A percentile compares a stretch with the other conserved stretches of the same genome.
These are phyloP conservation scores for Russula brevipes DNA, from an alignment of 768 basidiomycete species.

Conservation along the genomic window DNA sequence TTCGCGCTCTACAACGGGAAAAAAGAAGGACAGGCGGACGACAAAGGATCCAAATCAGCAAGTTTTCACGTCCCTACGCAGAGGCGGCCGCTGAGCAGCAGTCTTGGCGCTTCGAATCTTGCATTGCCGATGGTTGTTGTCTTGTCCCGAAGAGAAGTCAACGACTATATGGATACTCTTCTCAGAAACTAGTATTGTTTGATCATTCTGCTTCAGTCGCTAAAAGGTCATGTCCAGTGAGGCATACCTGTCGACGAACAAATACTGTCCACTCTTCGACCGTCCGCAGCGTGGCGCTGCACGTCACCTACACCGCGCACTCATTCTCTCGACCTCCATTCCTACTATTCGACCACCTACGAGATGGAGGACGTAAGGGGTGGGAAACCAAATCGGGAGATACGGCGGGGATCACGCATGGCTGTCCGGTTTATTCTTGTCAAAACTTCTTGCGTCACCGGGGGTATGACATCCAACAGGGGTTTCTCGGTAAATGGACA, in stretches of 20 bases:
- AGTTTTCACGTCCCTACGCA: slow-evolving; percentile 5
- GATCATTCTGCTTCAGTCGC: neutral
- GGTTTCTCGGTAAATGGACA: neutral
- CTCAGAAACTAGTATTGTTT: neutral
- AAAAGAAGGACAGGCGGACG: neutral
- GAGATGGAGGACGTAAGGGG: neutral
- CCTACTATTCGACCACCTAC: neutral
- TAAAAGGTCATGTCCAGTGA: neutral
- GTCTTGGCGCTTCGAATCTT: neutral
- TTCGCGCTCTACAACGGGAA: neutral
- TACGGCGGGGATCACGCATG: neutral
- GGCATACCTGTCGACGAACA: neutral
- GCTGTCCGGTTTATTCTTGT: neutral
- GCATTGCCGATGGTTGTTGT: neutral
- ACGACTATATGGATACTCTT: neutral
- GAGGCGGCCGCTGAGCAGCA: slow-evolving; percentile 6
- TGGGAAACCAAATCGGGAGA: neutral
- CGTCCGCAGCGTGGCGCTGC: too few species aligned
- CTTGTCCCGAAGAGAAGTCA: neutral
- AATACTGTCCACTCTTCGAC: too few species aligned
- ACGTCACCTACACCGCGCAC: too few species aligned
- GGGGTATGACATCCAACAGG: neutral
- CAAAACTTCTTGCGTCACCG: neutral
- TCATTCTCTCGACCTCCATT: too few species aligned
- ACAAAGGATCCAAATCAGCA: neutral